These are phyloP conservation scores for Pneumocystis carinii DNA, from an alignment of 1,139 yeast genomes.

Conservation along the genomic window DNA sequence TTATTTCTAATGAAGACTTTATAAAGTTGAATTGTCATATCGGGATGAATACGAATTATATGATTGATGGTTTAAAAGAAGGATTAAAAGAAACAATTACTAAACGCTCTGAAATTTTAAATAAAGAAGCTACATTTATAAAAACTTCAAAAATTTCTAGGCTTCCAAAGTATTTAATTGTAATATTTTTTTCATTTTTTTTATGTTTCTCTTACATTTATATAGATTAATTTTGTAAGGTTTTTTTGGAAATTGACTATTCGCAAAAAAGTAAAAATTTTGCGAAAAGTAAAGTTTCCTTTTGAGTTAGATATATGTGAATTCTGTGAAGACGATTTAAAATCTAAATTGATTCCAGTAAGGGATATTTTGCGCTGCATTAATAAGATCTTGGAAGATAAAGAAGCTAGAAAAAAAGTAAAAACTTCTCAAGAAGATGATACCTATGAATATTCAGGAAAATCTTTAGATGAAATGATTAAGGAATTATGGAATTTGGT, in stretches of 20 bases:
- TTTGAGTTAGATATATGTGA: conserved; percentile 81
- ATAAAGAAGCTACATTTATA: conserved; percentile 55
- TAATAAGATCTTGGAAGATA: conserved; percentile 61
- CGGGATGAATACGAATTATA: conserved; percentile 66
- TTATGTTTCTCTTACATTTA: neutral
- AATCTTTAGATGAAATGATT: conserved; percentile 14
- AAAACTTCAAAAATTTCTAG: conserved; percentile 55
- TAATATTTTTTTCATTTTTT: conserved; percentile 19
- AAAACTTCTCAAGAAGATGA: conserved; percentile 23
- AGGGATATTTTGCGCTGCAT: conserved; percentile 68
- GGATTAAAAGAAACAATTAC: conserved; percentile 66
- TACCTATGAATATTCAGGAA: conserved; percentile 14
- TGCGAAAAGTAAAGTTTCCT: conserved; percentile 89
- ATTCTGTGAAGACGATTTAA: conserved; percentile 61
- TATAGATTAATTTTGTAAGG: conserved; percentile 55
- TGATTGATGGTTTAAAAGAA: conserved; percentile 67
- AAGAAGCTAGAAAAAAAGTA: conserved; percentile 57
- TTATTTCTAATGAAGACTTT: conserved; percentile 38
- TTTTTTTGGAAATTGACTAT: conserved; percentile 94
- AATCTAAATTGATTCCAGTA: conserved; percentile 46
- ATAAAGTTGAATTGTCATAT: conserved; percentile 80
- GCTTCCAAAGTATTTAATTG: conserved; percentile 75
- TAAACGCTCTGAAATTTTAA: conserved; percentile 57
- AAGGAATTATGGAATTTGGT: conserved; percentile 22
- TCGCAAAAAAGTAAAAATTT: conserved; percentile 75